Evolutionary conservation across 2,329 filamentous ascomycete genomes (phyloP), one percentile per base, ranked within the genome.

Genomic region (Monosporascus sp.): DNA sequence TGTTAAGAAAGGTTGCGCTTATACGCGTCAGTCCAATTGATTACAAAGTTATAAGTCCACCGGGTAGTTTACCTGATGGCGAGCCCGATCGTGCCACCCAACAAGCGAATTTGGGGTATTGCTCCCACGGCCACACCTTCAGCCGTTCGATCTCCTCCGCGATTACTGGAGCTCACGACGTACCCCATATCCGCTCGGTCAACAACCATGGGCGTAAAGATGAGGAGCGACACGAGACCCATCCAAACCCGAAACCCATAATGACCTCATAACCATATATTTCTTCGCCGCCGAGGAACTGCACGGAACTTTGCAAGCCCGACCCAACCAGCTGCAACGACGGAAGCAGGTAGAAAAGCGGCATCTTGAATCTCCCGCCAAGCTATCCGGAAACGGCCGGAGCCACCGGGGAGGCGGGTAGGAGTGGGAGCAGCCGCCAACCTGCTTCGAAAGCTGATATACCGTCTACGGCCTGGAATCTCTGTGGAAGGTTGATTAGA

Each of bases 171-270:
- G 48, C 36, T 31, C 36, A 16, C 45, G 38, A 53, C 61, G 53
- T 49, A 69, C 63, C 63, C 61, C 52, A 69, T 62, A 51, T 72
- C 67, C 48, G 61, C 55, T 11, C 67, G 43, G 0, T 61, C 53
- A 16, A 68, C 63, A n/a, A 70, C 59, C 50, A 71, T 48, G 20
- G 60, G 64, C 38, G 64, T 66, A 34, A 69, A 61, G 34, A 67
- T 66, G 7, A 72, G 43, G 8, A 71, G 48, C 3, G 67, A 67
- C 24, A 61, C 62, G 44, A 68, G 65, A 14, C 55, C 61, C 49
- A 72, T 58, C 69, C 72, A 51, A 73, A 69, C 1, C 72, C 71
- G 20, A 71, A 64, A 8, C 69, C 72, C 58, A 72, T 67, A 8
- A 73, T 55, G 2, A 62, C 65, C 50, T 73, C 61, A 40, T 67